Base-by-base conservation (phyloP, 2,329 filamentous ascomycete species). In the Xylariaceae sp. region DNA sequence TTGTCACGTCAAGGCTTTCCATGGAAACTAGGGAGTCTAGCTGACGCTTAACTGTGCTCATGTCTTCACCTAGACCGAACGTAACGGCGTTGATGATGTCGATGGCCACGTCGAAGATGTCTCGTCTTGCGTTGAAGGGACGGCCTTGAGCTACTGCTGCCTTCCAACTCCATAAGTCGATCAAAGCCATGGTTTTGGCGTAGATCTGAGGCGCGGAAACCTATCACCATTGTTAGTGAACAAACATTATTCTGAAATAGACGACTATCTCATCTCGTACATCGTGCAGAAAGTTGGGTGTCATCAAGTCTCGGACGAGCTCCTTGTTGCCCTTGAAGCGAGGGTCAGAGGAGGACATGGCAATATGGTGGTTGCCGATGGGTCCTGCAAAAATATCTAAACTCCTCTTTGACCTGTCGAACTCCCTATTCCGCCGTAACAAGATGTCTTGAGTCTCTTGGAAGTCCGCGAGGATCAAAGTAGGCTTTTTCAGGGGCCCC, bases 251-350 rank as follows among this genome's bases (percentile, higher is more conserved):
- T 12, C 2, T 6, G 11, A 4, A 33, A 16, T 3, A 3, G 18
- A 19, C 31, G 22, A 11, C 22, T 26, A 11, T 26, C 22, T 26
- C 22, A 26, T 11, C 11, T 26, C 46, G 33, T 62, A 50, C 16
- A 68, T 26, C 46, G 33, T 62, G 50, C 16, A 68, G 45, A 37
- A 68, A 67, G 9, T 38, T 50, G 0, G 63, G 59, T 2, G 62
- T 53, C 65, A 68, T 65, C 6, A 67, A 48, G 31, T 67, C 64
- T 33, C 56, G 52, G 3, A 66, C 44, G 3, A 68, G 53, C 32
- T 60, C 55, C 37, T 54, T 61, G 32, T 65, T 60, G 12, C 31
- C 37, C 47, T 57, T 64, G 46, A 60, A 63, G 6, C 56, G 50
- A 3, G 61, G 56, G 39, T 65, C 54, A 9, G 50, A 39, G 4